Evolutionary conservation across 306 rosid genomes (phyloP).

Genomic region (Alnus rubra): DNA sequence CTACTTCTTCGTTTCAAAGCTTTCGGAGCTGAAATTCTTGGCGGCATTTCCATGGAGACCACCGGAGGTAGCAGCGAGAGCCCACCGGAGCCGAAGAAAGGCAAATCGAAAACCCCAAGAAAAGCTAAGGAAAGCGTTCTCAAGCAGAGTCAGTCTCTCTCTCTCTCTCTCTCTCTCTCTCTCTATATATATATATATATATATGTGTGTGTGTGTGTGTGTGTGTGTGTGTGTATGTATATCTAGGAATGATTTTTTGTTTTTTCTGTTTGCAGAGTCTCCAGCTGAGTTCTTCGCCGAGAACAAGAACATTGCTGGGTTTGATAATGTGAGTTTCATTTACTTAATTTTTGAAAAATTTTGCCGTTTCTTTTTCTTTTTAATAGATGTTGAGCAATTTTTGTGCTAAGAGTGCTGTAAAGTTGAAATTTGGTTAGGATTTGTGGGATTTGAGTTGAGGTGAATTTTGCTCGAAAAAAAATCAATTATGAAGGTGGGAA

Average conservation of each 20-base stretch:
- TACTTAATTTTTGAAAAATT: neutral
- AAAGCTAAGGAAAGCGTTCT: conserved; percentile 74
- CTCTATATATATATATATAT: neutral
- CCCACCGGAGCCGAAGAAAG: conserved; percentile 59
- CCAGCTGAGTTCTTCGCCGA: conserved; percentile 96
- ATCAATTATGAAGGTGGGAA: neutral
- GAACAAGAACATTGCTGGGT: conserved; percentile 96
- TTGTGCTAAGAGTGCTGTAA: too few species aligned
- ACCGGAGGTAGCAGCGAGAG: conserved; percentile 42
- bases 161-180: conserved; percentile 27
- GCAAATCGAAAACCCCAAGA: conserved; percentile 63
- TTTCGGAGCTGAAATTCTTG: neutral
- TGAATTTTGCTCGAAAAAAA: neutral
- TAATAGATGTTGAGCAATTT: too few species aligned
- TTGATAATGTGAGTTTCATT: conserved; percentile 65
- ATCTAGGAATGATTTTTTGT: conserved; percentile 1
- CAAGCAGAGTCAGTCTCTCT: conserved; percentile 69
- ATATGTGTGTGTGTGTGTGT: neutral
- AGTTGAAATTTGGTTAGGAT: neutral
- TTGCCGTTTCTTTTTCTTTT: too few species aligned
- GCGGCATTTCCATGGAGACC: conserved; percentile 50
- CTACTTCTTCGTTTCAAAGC: neutral
- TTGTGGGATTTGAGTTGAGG: neutral
- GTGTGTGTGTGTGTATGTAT: neutral
- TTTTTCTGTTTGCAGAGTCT: conserved; percentile 55